Conservation (phyloP, 345 rosid species). For the Cardiospermum halicacabum region DNA sequence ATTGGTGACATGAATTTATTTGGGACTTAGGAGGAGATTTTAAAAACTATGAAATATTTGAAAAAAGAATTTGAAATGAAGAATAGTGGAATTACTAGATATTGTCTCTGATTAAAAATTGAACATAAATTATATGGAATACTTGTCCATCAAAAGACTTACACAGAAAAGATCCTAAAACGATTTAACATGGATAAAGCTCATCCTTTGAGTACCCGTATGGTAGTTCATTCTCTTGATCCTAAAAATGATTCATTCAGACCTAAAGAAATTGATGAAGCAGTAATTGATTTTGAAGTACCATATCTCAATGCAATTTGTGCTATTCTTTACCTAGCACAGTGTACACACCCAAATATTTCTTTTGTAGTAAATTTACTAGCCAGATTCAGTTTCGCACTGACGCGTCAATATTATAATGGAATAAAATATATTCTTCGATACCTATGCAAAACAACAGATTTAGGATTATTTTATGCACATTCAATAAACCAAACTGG, state of each 20-base stretch:
- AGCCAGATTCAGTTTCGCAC: slow-evolving; percentile 8
- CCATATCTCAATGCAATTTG: slow-evolving; percentile 12
- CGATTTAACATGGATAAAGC: neutral
- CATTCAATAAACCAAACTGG: neutral
- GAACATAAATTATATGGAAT: neutral
- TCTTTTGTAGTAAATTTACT: neutral
- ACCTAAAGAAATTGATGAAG: neutral
- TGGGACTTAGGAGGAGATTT: neutral
- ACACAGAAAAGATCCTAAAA: neutral
- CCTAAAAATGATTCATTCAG: neutral
- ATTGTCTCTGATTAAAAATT: neutral
- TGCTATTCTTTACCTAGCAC: neutral
- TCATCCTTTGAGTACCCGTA: neutral
- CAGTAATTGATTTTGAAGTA: neutral
- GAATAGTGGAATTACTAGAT: neutral
- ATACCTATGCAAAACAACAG: slow-evolving; percentile 1
- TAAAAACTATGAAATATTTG: neutral
- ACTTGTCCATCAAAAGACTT: neutral
- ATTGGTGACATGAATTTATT: neutral
- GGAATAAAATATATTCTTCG: neutral
- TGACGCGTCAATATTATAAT: neutral
- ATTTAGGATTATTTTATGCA: slow-evolving; percentile 1
- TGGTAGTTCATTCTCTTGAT: neutral
- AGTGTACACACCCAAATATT: neutral
- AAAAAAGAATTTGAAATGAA: neutral